phyloP scores from a whole-genome alignment of 2,329 filamentous ascomycete genomes.

The Hymenoscyphus albidus region DNA sequence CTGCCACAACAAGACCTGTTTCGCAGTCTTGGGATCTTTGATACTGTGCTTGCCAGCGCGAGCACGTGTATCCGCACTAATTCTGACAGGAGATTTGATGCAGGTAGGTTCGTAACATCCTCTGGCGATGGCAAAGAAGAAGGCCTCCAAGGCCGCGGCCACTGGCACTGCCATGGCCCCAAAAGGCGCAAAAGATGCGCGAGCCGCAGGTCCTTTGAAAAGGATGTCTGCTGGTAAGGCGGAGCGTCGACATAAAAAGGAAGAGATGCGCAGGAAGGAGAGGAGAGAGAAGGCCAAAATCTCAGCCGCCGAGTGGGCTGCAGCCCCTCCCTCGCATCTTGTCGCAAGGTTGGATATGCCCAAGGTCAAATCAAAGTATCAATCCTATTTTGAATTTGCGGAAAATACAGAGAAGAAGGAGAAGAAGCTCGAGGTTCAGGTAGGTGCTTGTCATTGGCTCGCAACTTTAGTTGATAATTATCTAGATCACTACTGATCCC shows the following conservation, averaged over 20 bases:
- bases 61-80: slow-evolving; percentile 26
- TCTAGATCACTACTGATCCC: slow-evolving; percentile 49
- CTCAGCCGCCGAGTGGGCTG: slow-evolving; percentile 30
- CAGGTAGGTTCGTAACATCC: slow-evolving; percentile 19
- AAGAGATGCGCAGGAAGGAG: slow-evolving; percentile 29
- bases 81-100: slow-evolving; percentile 10
- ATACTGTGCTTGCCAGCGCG: slow-evolving; percentile 19
- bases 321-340: slow-evolving; percentile 30
- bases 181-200: slow-evolving; percentile 13
- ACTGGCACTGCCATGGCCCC: not conserved
- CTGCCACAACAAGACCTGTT: slow-evolving; percentile 7
- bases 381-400: slow-evolving; percentile 60
- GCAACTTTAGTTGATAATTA: slow-evolving; percentile 11
- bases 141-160: not conserved
- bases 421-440: slow-evolving; percentile 60
- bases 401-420: slow-evolving; percentile 59
- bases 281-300: slow-evolving; percentile 29
- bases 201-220: not conserved
- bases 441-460: slow-evolving; percentile 34
- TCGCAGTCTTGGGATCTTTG: slow-evolving; percentile 11
- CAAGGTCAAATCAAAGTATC: slow-evolving; percentile 47
- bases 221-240: slow-evolving; percentile 20
- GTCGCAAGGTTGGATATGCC: slow-evolving; percentile 33
- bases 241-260: slow-evolving; percentile 28
- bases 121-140: slow-evolving; percentile 14